Evolutionary conservation across 805 yeast species (phyloP).

Genomic region (Starmera dryadoides): DNA sequence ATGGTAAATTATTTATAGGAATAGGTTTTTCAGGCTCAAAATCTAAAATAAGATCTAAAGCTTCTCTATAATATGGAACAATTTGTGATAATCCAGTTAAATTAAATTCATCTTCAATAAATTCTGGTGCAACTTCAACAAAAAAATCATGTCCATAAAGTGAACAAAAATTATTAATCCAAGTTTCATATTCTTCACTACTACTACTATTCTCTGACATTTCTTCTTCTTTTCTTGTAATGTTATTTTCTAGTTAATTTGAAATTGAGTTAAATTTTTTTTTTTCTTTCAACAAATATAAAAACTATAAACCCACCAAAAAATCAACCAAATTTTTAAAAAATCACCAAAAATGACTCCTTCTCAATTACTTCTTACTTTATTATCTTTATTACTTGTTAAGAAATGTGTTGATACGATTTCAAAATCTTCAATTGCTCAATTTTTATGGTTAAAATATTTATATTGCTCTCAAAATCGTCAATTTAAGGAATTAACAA

Average conservation of each 20-base stretch:
- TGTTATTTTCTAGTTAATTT: neutral
- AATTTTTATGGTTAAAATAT: constrained; percentile 32
- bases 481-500: constrained; percentile 21
- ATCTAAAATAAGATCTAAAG: constrained; percentile 84
- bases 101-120: constrained; percentile 94
- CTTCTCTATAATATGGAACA: constrained; percentile 88
- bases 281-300: neutral
- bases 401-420: constrained; percentile 13
- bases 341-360: neutral
- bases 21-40: constrained; percentile 50
- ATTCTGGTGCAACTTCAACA: constrained; percentile 86
- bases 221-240: neutral
- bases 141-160: constrained; percentile 71
- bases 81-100: constrained; percentile 80
- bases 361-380: constrained; percentile 2
- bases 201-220: neutral
- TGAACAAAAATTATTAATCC: constrained; percentile 49
- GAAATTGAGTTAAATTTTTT: neutral
- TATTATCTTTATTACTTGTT: constrained; percentile 10
- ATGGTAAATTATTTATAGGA: constrained; percentile 60
- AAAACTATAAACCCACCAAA: neutral
- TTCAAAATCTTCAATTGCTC: constrained; percentile 19
- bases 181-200: constrained; percentile 41
- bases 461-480: constrained; percentile 28
- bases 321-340: neutral